These are phyloP conservation scores for Penicillium aurantiogriseum DNA, from an alignment of 2,329 filamentous ascomycete species.

Conservation along the genomic window DNA sequence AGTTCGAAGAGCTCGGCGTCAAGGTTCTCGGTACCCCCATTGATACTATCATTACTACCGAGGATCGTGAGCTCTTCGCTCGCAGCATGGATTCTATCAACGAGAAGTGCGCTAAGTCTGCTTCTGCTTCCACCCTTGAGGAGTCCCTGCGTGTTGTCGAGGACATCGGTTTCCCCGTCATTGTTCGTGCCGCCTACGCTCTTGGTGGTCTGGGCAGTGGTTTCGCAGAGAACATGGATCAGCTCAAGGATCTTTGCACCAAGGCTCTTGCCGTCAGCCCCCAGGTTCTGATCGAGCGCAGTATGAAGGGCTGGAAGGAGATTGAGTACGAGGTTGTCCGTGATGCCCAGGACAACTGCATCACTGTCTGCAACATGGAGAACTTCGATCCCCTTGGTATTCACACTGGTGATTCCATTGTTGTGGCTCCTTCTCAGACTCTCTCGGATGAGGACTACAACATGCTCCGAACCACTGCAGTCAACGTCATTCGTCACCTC, in stretches of 20 bases:
- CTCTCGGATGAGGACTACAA: constrained; percentile 98
- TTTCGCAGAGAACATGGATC: constrained; percentile 82
- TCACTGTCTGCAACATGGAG: constrained; percentile 99
- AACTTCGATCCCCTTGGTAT: constrained; percentile 99
- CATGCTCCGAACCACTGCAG: constrained; percentile 94
- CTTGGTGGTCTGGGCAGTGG: constrained; percentile 93
- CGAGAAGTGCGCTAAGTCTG: constrained; percentile 96
- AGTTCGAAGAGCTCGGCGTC: constrained; percentile 89
- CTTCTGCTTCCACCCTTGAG: constrained; percentile 81
- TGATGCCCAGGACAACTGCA: constrained; percentile 94
- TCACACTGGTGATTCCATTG: constrained; percentile 96
- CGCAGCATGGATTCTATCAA: constrained; percentile 98
- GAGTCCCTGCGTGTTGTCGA: constrained; percentile 88
- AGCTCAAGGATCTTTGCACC: constrained; percentile 83
- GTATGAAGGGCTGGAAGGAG: constrained; percentile 99
- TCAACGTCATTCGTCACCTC: constrained; percentile 95
- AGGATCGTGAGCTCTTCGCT: constrained; percentile 95
- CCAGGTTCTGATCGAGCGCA: constrained; percentile 93
- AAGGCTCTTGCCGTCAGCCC: constrained; percentile 94
- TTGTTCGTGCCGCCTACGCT: constrained; percentile 93
- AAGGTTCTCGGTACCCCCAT: constrained; percentile 95
- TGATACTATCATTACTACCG: constrained; percentile 96
- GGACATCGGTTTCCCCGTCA: constrained; percentile 92
- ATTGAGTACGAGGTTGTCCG: constrained; percentile 98
- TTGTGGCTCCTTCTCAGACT: constrained; percentile 95